Evolutionary conservation across 495 filamentous ascomycete genomes (phyloP).

Genomic region (Penicilliopsis zonata): DNA sequence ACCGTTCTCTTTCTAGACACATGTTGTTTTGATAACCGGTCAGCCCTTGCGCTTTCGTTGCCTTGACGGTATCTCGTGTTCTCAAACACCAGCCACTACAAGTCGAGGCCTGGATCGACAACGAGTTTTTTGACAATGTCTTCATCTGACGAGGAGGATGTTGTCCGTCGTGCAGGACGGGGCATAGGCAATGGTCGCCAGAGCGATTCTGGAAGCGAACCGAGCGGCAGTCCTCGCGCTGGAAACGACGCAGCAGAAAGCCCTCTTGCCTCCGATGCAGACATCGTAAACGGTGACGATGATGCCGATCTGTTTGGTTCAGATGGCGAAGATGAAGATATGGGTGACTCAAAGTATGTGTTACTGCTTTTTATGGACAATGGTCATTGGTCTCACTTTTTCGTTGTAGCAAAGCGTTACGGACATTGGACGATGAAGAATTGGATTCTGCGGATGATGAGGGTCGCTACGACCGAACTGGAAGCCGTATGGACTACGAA

Average conservation of each 20-base stretch:
- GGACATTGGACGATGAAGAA: conserved; percentile 58
- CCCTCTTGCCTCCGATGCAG: conserved; percentile 13
- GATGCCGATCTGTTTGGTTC: conserved; percentile 59
- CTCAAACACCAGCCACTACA: background rate
- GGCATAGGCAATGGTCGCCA: conserved; percentile 8
- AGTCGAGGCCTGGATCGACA: too few relatives aligned
- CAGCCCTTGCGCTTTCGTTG: too few relatives aligned
- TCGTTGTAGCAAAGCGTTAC: conserved; percentile 33
- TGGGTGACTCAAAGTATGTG: conserved; percentile 26
- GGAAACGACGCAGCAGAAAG: conserved; percentile 8
- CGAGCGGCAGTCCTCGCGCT: conserved; percentile 9
- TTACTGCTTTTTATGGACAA: conserved; percentile 8
- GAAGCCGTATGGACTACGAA: conserved; percentile 37
- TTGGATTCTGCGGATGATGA: conserved; percentile 73
- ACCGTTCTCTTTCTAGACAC: background rate
- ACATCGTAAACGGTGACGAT: conserved; percentile 36
- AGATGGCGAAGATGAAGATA: conserved; percentile 28
- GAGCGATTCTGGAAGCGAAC: conserved; percentile 21
- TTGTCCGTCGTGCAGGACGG: conserved; percentile 28
- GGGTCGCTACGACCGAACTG: conserved; percentile 38
- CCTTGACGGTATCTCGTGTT: background rate
- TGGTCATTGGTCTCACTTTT: conserved; percentile 14
- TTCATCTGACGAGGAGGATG: conserved; percentile 32
- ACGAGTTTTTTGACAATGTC: conserved; percentile 17
- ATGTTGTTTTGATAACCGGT: too few relatives aligned